phyloP scores from a whole-genome alignment of 768 basidiomycete genomes.

The Auricularia auricula-judae region DNA sequence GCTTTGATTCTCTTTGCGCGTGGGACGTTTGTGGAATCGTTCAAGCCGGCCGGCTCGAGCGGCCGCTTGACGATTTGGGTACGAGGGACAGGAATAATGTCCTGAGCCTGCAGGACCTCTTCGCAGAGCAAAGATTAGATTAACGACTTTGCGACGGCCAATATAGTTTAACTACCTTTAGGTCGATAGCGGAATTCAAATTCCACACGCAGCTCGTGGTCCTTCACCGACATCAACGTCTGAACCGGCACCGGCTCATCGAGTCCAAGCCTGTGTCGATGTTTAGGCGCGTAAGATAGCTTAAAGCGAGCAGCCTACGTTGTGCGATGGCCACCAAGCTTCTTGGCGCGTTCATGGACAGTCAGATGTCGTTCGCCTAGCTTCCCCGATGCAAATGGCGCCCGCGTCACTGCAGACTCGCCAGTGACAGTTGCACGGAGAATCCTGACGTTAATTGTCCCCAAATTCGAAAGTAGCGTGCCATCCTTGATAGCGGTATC shows the following conservation, averaged over 20 bases:
- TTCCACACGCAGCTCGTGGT: neutral
- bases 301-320: neutral
- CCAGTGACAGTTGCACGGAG: neutral
- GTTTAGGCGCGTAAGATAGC: neutral
- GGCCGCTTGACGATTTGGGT: no score
- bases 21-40: no score
- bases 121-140: no score
- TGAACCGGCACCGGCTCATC: neutral
- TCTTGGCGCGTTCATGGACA: neutral
- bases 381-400: neutral
- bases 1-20: no score
- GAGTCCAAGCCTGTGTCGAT: neutral
- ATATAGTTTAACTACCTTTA: neutral
- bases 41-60: no score
- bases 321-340: neutral
- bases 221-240: neutral
- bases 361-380: neutral
- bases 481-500: no score
- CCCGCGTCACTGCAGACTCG: neutral
- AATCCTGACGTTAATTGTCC: no score
- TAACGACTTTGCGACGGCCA: neutral
- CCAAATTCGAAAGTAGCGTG: no score
- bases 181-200: neutral
- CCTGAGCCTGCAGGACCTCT: no score
- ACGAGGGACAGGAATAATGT: no score